Percentiles rank a stretch among this genome's conserved stretches.
phyloP scores from a whole-genome alignment of 495 filamentous ascomycete species.

The Tuber microsphaerosporum region DNA sequence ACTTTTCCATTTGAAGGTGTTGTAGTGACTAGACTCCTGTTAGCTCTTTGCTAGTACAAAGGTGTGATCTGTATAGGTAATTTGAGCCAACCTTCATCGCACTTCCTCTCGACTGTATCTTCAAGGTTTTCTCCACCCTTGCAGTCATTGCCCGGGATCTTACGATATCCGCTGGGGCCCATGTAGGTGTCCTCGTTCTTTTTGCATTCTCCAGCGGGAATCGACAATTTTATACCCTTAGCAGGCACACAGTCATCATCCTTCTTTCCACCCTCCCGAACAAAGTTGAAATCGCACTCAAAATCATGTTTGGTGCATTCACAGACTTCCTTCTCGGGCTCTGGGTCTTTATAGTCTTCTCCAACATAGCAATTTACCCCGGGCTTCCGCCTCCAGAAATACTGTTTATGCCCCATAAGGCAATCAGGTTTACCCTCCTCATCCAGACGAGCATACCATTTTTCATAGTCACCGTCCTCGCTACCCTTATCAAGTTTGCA shows the following conservation, averaged over 20 bases:
- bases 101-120: slow-evolving; percentile 53
- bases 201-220: slow-evolving; percentile 62
- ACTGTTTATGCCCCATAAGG: slow-evolving; percentile 91
- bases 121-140: slow-evolving; percentile 53
- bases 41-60: slow-evolving; percentile 6
- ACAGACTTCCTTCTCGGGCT: slow-evolving; percentile 60
- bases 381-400: slow-evolving; percentile 69
- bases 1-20: slow-evolving; percentile 55
- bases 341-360: slow-evolving; percentile 69
- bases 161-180: slow-evolving; percentile 80
- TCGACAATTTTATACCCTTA: slow-evolving; percentile 39
- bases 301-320: slow-evolving; percentile 76
- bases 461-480: slow-evolving; percentile 60
- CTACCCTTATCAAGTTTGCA: slow-evolving; percentile 56
- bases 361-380: slow-evolving; percentile 83
- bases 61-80: background rate
- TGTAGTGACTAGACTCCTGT: slow-evolving; percentile 26
- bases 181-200: slow-evolving; percentile 60
- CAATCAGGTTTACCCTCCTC: slow-evolving; percentile 73
- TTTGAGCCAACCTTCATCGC: slow-evolving; percentile 43
- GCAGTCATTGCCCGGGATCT: slow-evolving; percentile 87
- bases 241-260: slow-evolving; percentile 57
- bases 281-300: slow-evolving; percentile 90
- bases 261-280: slow-evolving; percentile 50
- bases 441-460: slow-evolving; percentile 77